phyloP scores from a whole-genome alignment of 129 eudicot genomes.

The Saussurea involucrata region DNA sequence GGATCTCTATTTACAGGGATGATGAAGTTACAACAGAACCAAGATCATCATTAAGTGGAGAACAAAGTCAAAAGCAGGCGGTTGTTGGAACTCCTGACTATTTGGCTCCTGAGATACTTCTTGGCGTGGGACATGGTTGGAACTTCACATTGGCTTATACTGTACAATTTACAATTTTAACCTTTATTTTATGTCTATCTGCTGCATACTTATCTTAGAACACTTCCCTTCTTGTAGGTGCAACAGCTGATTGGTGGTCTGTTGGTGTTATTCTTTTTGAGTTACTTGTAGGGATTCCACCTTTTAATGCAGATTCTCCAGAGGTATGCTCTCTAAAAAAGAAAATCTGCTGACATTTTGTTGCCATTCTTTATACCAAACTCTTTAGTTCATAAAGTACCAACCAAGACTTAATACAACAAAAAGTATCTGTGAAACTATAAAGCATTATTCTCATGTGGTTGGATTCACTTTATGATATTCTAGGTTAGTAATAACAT shows the following conservation, averaged over 20 bases:
- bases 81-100: conserved; percentile 99
- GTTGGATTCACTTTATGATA: neutral
- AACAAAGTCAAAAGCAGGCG: conserved; percentile 76
- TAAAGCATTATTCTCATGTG: neutral
- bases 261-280: conserved; percentile 97
- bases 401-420: neutral
- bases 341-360: neutral
- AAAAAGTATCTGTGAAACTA: neutral
- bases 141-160: neutral
- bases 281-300: conserved; percentile 93
- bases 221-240: conserved; percentile 48
- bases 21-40: conserved; percentile 41
- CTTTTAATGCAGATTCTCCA: conserved; percentile 92
- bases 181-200: neutral
- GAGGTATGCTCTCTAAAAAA: conserved; percentile 44
- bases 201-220: neutral
- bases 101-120: conserved; percentile 99
- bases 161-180: conserved; percentile 5
- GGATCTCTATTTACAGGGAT: conserved; percentile 42
- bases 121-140: conserved; percentile 97
- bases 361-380: neutral
- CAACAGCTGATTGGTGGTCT: conserved; percentile 99
- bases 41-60: conserved; percentile 45
- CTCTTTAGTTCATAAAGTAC: neutral
- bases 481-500: neutral